Conservation (phyloP, 192 early-diverging fungal genomes). For the Podila minutissima region DNA sequence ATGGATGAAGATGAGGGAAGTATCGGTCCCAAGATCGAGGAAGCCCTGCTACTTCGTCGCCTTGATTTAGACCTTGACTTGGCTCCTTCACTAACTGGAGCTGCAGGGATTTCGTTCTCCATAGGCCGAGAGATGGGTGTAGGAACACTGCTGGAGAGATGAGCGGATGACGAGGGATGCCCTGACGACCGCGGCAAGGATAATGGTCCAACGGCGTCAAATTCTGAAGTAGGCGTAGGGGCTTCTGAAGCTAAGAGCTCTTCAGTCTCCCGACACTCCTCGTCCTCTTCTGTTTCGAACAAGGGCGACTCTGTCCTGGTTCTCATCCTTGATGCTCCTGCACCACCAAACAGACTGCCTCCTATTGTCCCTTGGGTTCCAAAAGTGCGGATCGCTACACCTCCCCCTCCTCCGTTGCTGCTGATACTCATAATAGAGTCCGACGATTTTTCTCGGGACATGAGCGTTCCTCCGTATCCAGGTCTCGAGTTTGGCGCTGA, state of each 20-base stretch:
- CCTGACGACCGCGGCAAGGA: background rate
- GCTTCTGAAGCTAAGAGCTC: conserved; percentile 28
- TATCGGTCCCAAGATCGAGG: conserved; percentile 10
- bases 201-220: background rate
- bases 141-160: conserved; percentile 11
- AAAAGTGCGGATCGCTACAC: background rate
- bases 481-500: conserved; percentile 3
- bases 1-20: conserved; percentile 1
- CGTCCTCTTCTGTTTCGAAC: conserved; percentile 28
- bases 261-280: conserved; percentile 34
- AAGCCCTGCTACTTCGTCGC: conserved; percentile 12
- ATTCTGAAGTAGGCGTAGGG: background rate
- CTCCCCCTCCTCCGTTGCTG: background rate
- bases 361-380: conserved; percentile 1
- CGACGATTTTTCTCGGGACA: conserved; percentile 23
- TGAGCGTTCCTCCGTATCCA: background rate
- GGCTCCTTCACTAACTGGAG: background rate
- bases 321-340: conserved; percentile 33
- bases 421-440: conserved; percentile 27
- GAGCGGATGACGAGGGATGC: background rate
- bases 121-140: conserved; percentile 4
- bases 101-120: background rate
- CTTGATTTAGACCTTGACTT: conserved; percentile 3
- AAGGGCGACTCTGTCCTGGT: conserved; percentile 43
- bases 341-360: conserved; percentile 33